Percentiles rank a stretch among this genome's conserved stretches.
phyloP scores from a whole-genome alignment of 345 rosid genomes.

The Balakata baccata region DNA sequence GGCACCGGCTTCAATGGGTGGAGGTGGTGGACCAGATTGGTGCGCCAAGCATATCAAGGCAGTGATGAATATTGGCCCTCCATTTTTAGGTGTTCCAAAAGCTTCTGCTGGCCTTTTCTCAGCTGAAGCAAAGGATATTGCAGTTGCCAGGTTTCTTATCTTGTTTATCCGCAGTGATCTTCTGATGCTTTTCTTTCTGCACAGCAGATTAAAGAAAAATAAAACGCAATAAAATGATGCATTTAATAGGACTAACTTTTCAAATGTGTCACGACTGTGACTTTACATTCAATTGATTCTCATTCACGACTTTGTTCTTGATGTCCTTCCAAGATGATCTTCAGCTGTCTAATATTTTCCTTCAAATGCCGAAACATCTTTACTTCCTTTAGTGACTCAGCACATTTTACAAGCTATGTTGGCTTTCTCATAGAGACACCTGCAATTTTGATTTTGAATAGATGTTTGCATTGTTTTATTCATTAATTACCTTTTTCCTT shows the following conservation, averaged over 20 bases:
- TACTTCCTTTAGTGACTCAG: not conserved
- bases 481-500: not conserved
- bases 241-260: not conserved
- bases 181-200: constrained; percentile 7
- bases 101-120: constrained; percentile 88
- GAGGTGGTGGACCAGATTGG: constrained; percentile 95
- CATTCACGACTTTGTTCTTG: not conserved
- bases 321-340: not conserved
- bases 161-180: not conserved
- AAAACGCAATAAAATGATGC: constrained; percentile 1
- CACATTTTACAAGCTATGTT: not conserved
- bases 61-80: constrained; percentile 89
- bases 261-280: not conserved
- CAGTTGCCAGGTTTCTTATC: constrained; percentile 70
- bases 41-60: constrained; percentile 92
- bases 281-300: not conserved
- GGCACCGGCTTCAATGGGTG: constrained; percentile 96
- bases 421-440: not conserved
- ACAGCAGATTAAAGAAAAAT: not conserved
- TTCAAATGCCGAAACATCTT: not conserved
- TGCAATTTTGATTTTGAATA: not conserved
- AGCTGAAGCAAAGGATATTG: constrained; percentile 90
- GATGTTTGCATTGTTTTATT: not conserved
- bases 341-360: not conserved
- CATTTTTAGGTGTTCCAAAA: constrained; percentile 93